Conservation (phyloP, 768 basidiomycete species). For the Brasilioporus rufonigricans region DNA sequence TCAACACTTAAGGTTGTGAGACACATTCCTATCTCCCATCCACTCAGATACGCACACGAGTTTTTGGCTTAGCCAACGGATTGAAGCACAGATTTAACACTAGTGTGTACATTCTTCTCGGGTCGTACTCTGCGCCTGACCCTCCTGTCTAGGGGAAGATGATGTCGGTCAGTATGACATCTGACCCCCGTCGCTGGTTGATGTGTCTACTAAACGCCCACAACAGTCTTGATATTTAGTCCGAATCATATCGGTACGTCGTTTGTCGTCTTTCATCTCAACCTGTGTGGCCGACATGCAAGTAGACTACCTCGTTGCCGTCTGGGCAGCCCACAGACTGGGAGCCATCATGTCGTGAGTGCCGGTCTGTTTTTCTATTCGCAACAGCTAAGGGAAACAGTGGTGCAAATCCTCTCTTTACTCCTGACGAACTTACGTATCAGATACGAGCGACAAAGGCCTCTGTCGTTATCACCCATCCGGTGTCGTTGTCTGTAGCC, state of each 20-base stretch:
- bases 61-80: constrained; percentile 39
- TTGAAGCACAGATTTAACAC: constrained; percentile 33
- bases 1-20: not conserved
- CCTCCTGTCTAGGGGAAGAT: constrained; percentile 30
- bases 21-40: not conserved
- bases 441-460: constrained; percentile 52
- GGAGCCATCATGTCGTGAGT: constrained; percentile 59
- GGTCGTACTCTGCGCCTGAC: not conserved
- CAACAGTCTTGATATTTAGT: constrained; percentile 59
- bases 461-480: constrained; percentile 47
- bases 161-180: constrained; percentile 36
- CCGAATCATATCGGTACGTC: constrained; percentile 62
- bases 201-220: constrained; percentile 5
- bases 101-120: constrained; percentile 22
- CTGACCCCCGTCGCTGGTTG: not conserved
- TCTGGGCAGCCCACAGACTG: constrained; percentile 55
- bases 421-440: constrained; percentile 53
- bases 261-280: not conserved
- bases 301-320: constrained; percentile 52
- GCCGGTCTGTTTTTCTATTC: not conserved
- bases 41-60: constrained; percentile 20
- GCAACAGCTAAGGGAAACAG: constrained; percentile 31
- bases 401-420: constrained; percentile 62
- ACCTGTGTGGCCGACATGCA: not conserved
- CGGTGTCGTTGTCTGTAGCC: constrained; percentile 43